Conservation (phyloP, 2,329 filamentous ascomycete genomes). For the Coniochaeta sp. region DNA sequence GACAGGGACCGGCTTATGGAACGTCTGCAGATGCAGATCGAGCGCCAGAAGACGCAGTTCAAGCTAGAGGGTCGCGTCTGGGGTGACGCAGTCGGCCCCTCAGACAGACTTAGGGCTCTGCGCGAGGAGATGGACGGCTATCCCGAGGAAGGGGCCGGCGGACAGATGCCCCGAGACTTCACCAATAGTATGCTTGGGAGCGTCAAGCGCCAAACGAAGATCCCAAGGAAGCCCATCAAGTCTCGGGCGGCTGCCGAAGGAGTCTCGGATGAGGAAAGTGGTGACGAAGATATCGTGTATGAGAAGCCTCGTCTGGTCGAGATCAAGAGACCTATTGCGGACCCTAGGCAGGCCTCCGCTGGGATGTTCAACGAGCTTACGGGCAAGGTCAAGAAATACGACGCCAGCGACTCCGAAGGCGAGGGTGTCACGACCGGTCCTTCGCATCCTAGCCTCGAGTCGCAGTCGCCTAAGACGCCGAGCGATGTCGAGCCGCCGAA, state of each 20-base stretch:
- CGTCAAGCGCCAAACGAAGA: constrained; percentile 54
- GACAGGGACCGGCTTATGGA: constrained; percentile 91
- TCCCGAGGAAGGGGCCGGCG: constrained; percentile 39
- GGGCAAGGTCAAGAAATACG: constrained; percentile 65
- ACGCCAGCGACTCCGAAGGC: constrained; percentile 64
- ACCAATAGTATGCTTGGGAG: constrained; percentile 68
- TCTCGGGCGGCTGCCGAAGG: constrained; percentile 25
- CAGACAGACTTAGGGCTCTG: constrained; percentile 82
- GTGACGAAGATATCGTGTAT: constrained; percentile 57
- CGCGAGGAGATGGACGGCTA: constrained; percentile 87
- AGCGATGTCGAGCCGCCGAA: constrained; percentile 53
- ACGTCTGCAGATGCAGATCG: constrained; percentile 87
- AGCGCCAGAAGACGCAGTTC: constrained; percentile 94
- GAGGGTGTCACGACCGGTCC: constrained; percentile 67
- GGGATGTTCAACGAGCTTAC: constrained; percentile 65
- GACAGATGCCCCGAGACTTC: constrained; percentile 53
- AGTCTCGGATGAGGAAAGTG: constrained; percentile 39
- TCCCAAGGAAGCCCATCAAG: constrained; percentile 46
- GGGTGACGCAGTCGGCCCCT: constrained; percentile 75
- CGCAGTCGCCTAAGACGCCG: constrained; percentile 60
- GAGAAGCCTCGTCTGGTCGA: constrained; percentile 76
- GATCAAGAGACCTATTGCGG: constrained; percentile 62
- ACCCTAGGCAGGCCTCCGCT: constrained; percentile 53
- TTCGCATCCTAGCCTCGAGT: constrained; percentile 68
- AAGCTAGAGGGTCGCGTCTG: constrained; percentile 92